Conservation (phyloP, 805 yeast species). For the Blastobotrys robertii region DNA sequence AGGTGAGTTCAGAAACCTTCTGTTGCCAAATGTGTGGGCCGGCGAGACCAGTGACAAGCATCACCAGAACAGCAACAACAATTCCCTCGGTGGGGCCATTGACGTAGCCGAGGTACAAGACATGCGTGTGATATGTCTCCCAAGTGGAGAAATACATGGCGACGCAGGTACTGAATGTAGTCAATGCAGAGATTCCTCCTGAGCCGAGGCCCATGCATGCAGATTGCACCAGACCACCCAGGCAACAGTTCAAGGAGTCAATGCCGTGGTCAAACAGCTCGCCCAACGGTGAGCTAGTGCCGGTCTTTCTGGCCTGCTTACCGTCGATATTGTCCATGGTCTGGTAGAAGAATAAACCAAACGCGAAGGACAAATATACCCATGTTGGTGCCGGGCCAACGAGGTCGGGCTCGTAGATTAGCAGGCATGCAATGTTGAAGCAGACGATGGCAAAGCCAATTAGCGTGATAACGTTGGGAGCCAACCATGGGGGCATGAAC, state of each 20-base stretch:
- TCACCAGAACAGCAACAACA: slow-evolving; percentile 49
- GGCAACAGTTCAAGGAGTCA: slow-evolving; percentile 66
- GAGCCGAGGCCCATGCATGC: slow-evolving; percentile 75
- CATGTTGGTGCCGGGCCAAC: slow-evolving; percentile 53
- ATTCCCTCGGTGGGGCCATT: slow-evolving; percentile 98
- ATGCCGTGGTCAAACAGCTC: slow-evolving; percentile 91
- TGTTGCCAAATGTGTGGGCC: slow-evolving; percentile 51
- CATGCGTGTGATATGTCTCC: slow-evolving; percentile 92
- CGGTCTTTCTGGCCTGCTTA: slow-evolving; percentile 88
- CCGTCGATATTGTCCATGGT: slow-evolving; percentile 98
- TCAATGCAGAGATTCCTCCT: slow-evolving; percentile 62
- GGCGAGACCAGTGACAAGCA: slow-evolving; percentile 51
- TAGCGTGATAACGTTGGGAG: slow-evolving; percentile 86
- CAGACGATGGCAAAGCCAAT: slow-evolving; percentile 66
- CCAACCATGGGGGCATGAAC: slow-evolving; percentile 83
- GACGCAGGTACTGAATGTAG: slow-evolving; percentile 63
- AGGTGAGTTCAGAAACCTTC: slow-evolving; percentile 31
- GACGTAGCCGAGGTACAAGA: slow-evolving; percentile 65
- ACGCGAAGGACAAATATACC: slow-evolving; percentile 70
- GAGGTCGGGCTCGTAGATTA: slow-evolving; percentile 65
- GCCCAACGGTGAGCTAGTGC: slow-evolving; percentile 90
- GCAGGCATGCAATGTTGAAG: slow-evolving; percentile 49
- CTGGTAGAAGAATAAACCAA: slow-evolving; percentile 82
- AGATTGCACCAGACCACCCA: slow-evolving; percentile 63
- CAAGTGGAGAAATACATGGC: slow-evolving; percentile 64